Evolutionary conservation across 2,329 filamentous ascomycete species (phyloP).

Genomic region (Ascochyta pisi): DNA sequence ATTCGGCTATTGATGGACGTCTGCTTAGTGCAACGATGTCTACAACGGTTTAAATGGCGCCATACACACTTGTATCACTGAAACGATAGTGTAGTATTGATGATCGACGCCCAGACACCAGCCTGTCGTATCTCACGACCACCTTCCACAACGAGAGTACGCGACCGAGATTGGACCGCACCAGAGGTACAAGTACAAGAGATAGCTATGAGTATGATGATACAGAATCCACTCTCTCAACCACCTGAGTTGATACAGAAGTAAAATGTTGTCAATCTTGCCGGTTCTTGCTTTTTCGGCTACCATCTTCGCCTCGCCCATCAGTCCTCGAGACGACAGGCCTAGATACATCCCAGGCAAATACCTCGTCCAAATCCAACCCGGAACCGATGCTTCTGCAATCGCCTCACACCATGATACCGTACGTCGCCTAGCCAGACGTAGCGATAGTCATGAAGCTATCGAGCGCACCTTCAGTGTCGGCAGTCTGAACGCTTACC

Average conservation of each 20-base stretch:
- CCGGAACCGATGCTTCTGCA: constrained; percentile 21
- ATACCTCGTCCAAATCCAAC: constrained; percentile 51
- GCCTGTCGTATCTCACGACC: background rate
- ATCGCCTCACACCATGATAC: constrained; percentile 21
- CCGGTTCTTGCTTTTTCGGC: constrained; percentile 1
- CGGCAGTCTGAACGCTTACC: constrained; percentile 43
- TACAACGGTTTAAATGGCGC: too few relatives aligned
- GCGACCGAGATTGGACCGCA: background rate
- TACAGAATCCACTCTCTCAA: too few relatives aligned
- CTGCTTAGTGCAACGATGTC: too few relatives aligned
- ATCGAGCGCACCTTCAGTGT: constrained; percentile 24
- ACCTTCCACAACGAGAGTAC: constrained; percentile 5
- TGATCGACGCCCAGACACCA: constrained; percentile 2
- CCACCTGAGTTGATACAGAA: too few relatives aligned
- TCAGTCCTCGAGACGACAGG: background rate
- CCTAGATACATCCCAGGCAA: constrained; percentile 37
- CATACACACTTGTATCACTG: background rate
- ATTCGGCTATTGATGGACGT: too few relatives aligned
- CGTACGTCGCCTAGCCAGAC: constrained; percentile 20
- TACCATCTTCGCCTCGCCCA: background rate
- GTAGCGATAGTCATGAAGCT: constrained; percentile 3
- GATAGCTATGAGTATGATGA: background rate
- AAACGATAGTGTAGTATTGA: constrained; percentile 2
- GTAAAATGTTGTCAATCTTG: background rate
- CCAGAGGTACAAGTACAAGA: background rate